phyloP scores from a whole-genome alignment of 2,329 filamentous ascomycete genomes.

The Xylariaceae sp. region DNA sequence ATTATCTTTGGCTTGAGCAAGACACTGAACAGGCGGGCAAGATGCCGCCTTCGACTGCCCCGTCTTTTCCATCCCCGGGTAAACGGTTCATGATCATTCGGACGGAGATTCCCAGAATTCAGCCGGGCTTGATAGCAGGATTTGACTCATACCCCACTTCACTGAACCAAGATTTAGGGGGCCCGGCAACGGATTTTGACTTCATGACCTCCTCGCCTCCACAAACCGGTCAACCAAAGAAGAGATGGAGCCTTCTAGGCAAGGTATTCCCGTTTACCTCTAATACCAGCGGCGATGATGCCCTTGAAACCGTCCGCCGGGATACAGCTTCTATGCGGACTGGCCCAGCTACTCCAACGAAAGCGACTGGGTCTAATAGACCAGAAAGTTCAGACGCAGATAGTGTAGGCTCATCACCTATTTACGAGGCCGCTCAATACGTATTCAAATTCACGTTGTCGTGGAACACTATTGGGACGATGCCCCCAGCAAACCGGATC shows the following conservation, averaged over 20 bases:
- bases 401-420: constrained; percentile 52
- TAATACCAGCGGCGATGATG: constrained; percentile 38
- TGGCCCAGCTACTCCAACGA: constrained; percentile 36
- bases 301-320: constrained; percentile 47
- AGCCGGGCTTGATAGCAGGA: constrained; percentile 45
- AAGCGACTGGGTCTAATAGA: constrained; percentile 29
- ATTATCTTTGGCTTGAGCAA: constrained; percentile 72
- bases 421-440: constrained; percentile 54
- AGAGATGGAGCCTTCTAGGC: constrained; percentile 62
- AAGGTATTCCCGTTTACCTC: constrained; percentile 53
- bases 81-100: constrained; percentile 86
- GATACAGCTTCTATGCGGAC: constrained; percentile 46
- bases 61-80: constrained; percentile 80
- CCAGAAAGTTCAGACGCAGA: constrained; percentile 46
- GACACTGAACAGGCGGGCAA: constrained; percentile 54
- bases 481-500: constrained; percentile 57
- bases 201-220: constrained; percentile 20
- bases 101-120: constrained; percentile 57
- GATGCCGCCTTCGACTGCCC: constrained; percentile 66
- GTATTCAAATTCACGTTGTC: constrained; percentile 73
- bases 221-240: constrained; percentile 37
- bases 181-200: constrained; percentile 27
- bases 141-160: constrained; percentile 42
- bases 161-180: constrained; percentile 23
- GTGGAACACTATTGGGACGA: constrained; percentile 52